Base-by-base conservation (phyloP, 768 basidiomycete species). In the Agaricus blazei region DNA sequence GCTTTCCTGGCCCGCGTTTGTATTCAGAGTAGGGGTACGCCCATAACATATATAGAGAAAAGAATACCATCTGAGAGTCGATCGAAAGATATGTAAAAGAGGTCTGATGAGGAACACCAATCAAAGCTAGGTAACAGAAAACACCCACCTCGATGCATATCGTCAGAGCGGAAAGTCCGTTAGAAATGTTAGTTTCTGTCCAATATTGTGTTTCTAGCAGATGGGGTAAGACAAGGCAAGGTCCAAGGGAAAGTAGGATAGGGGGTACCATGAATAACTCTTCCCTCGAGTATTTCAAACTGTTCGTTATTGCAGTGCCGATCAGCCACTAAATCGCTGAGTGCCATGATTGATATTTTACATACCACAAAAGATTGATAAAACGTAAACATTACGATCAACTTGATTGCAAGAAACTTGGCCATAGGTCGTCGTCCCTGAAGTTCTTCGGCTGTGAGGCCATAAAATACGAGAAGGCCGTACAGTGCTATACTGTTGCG, bases 371-470 rank as follows among this genome's bases (percentile, higher is more conserved):
- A 88, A 1, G 80, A 76, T 63, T 94, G 93, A 67, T 94, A 96
- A 68, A 90, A 94, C 0, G 91, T 93, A 66, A 88, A 84, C 82
- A 93, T 84, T 43, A 93, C 88, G 47, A 92, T 88, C 29, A 90
- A 71, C 68, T 95, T 95, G 74, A 96, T 93, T 2, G 83, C 73
- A 58, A 95, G 65, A 68, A 96, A 96, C 73, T 95, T 95, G 26
- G 86, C 82, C 28, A 94, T 71, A 27, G 93, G 94, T 27, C 86
- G 77, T 15, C 83, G 78, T 34, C 86, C 90, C 52, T 64, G 71
- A n/a, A 96, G 79, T 61, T 94, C 93, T 15, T 88, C 84, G 56
- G 84, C 81, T 48, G 84, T 90, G 43, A 96, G 75, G 23, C 80
- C 85, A 64, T 95, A 95, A 69, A 94, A 93, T 12, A 93, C 61